Base-by-base conservation (phyloP, 2,329 filamentous ascomycete species). In the Colletotrichum noveboracense region DNA sequence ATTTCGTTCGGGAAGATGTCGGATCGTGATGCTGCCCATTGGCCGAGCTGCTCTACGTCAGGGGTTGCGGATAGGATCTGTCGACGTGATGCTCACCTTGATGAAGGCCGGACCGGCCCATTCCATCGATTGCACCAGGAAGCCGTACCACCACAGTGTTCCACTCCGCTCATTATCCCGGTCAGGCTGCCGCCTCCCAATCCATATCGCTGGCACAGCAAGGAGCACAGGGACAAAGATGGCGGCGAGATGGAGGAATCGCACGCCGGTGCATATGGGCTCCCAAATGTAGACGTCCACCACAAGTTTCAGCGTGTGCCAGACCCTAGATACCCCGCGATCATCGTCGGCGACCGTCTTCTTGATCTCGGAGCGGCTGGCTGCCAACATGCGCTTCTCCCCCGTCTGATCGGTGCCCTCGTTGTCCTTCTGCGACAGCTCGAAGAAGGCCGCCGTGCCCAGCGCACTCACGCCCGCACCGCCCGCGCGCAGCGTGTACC, bases 11-110 rank as follows among this genome's bases (percentile, higher is more conserved):
- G 97, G 82, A 99, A 99, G 81, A 99, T 98, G 85, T 99, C 97
- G 56, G 96, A 95, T 82, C 97, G 91, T 7, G 97, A 98, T 5
- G 97, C 97, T 21, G 97, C 97, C 97, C 97, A 99, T 92, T 99
- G 97, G 18, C 97, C 97, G 70, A 99, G 91, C 93, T 96, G 79
- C 73, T 21, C 30, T 52, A 28, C 43, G 56, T 69, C 34, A 61
- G 32, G 5, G 0, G 13, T 16, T 9, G 2, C 10, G 26, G 3
- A 24, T n/a, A 7, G 1, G 6, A 66, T 21, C n/a, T 3, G n/a
- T 0, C 7, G 21, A 9, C 13, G 14, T 7, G 34, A 4, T 6
- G 71, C 82, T 66, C 85, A 95, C 94, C 91, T 99, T 99, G 86
- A 99, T 99, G 82, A 99, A 99, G 0, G 97, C 96, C 60, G 97